Evolutionary conservation across 768 basidiomycete species (phyloP), one percentile per base, ranked within the genome.

Genomic region (Collybiopsis luxurians): DNA sequence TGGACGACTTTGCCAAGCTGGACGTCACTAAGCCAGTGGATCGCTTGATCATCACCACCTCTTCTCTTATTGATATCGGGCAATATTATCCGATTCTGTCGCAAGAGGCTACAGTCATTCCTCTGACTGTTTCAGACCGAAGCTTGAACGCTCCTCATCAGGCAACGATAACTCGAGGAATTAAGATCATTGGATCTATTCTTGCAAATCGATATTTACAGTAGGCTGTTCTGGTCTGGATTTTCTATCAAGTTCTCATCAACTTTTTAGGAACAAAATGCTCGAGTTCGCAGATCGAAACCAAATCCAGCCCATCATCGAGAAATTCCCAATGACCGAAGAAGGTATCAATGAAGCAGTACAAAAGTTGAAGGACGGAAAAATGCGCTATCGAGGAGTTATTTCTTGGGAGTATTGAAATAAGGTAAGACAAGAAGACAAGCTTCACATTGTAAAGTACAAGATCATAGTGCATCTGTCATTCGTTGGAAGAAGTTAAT

Each of bases 351-450:
- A 66, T 13, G 61, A 64, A 1, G 73, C 70, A 28, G 48, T 74
- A 47, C 30, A 27, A 28, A 66, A 57, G 51, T 59, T 73, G 9
- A 61, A 56, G 2, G 44, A 56, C 1, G 72, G 72, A 11, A 55
- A 57, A 26, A 19, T 74, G 38, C 65, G 72, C 24, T 73, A 73
- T 19, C 65, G 72, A 12, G 73, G 63, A 0, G 69, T 73, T 4
- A 39, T 73, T 27, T 55, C 24, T 38, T 47, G 45, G 45, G 45
- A 55, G 31, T 34, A 34, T 13, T 34, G 31, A 34, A 34, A 5
- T n/a, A n/a, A n/a, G n/a, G n/a, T n/a, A n/a, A 34, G 31, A 34
- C 31, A 34, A 34, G 13, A 34, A n/a, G n/a, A n/a, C n/a, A n/a
- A n/a, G n/a, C n/a, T n/a, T n/a, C n/a, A n/a, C n/a, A n/a, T n/a